A percentile compares a stretch with the other conserved stretches of the same genome.
phyloP scores from a whole-genome alignment of 768 basidiomycete genomes.

The Termitomyces sp. region DNA sequence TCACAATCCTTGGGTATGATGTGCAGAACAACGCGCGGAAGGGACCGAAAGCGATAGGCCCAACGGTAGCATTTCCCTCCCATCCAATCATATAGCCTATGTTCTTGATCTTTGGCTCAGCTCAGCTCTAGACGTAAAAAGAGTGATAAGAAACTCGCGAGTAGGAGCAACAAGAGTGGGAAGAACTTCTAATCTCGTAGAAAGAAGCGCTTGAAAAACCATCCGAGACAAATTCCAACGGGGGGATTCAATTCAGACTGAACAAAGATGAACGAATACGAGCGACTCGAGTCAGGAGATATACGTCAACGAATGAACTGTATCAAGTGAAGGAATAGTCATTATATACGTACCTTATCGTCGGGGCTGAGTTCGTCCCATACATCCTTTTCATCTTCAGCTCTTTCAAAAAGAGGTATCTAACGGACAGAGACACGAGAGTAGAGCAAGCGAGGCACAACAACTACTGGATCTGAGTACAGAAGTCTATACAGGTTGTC shows the following conservation, averaged over 20 bases:
- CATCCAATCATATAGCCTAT: slow-evolving; percentile 2
- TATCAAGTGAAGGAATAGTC: neutral
- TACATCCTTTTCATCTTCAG: neutral
- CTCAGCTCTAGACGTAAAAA: neutral
- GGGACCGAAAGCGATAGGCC: neutral
- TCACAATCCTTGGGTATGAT: neutral
- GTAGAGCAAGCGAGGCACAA: neutral
- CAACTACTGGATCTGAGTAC: neutral
- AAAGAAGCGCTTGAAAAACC: neutral
- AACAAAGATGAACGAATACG: neutral
- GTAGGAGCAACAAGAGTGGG: neutral
- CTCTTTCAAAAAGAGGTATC: neutral
- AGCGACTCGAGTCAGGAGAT: neutral
- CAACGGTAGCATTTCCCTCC: neutral
- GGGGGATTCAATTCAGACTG: neutral
- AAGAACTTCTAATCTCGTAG: neutral
- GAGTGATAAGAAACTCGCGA: neutral
- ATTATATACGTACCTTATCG: neutral
- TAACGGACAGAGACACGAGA: neutral
- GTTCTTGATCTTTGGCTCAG: neutral
- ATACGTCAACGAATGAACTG: neutral
- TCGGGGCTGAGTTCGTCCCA: neutral
- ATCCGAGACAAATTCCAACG: neutral
- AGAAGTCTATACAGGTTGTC: neutral
- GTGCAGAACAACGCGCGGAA: neutral